Evolutionary conservation across 345 rosid genomes (phyloP), one percentile per base, ranked within the genome.

Genomic region (Hypericum perforatum): DNA sequence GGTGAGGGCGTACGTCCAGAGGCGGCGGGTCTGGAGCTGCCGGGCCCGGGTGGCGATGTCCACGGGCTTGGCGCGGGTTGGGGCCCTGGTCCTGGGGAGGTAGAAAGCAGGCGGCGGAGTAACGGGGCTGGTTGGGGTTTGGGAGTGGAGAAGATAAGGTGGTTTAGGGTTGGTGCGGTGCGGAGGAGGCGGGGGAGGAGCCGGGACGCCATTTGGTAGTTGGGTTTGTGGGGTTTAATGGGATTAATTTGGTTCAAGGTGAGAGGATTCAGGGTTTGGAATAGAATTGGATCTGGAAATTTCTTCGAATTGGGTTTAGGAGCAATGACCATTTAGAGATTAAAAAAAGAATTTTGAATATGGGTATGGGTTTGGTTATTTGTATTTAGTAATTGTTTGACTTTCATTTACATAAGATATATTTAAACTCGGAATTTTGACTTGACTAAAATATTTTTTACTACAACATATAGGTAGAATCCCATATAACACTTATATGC

Each of bases 1-100:
- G 13, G 96, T 76, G 11, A 92, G 62, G 1, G 90, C 95, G 69
- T 88, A 92, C 22, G 94, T 77, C 95, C 96, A 85, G 8, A 92
- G 72, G 12, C 98, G 89, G 53, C 94, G 94, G 57, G 73, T 77
- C 75, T 92, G 96, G 66, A 88, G 81, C 72, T 85, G 95, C 36
- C 98, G 84, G 9, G 98, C 95, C 37, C 78, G 75, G 11, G 86
- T 81, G 9, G 86, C 95, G 52, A 88, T 83, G 62, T 92, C 98
- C 3, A 88, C 70, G 15, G 70, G 63, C 51, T 85, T 85, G 5
- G 83, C 58, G 2, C 86, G 78, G 32, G 65, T 39, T 4, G 96
- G 94, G 22, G 42, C 46, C 47, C 94, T 88, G 12, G 32, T 22
- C 32, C 90, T n/a, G n/a, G 78, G 57, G 68, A 59, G 29, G 77